Evolutionary conservation across 129 eudicot species (phyloP), one percentile per base, ranked within the genome.

Genomic region (Centella asiatica): DNA sequence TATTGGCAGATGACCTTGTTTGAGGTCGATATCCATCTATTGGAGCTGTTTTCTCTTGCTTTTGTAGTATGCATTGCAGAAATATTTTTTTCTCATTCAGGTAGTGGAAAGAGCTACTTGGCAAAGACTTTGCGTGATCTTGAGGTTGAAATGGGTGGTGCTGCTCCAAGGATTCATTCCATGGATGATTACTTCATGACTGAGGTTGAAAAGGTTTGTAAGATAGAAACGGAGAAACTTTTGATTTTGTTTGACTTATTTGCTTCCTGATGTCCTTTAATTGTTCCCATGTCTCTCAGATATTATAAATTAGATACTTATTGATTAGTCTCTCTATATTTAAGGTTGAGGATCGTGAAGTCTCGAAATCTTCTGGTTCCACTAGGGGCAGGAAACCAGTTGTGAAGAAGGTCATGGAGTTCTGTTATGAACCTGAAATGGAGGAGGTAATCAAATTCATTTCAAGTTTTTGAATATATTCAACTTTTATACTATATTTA

Each of bases 111-210:
- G 82, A 90, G 98, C 77, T 90, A 90, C 79, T 61, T 87, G 83
- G 95, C 95, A 62, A 90, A 87, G 75, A 26, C 87, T 62, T 66
- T 90, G 71, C 98, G 98, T 56, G 98, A 90, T 66, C 72, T 90
- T 72, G 98, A 90, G 82, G 90, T 90, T 69, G 98, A 90, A 72
- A 85, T 87, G 79, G 98, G 98, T 69, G 90, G 94, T 55, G 74
- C 70, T 63, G 95, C 94, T 62, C 98, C 98, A 50, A 77, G 98
- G 29, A 82, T 90, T 57, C 90, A 90, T 80, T 86, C 95, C 64
- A 90, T 90, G 94, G 98, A 90, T 81, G 98, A 90, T 63, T 90
- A 90, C 78, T 90, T 86, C 74, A 90, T 90, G 95, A 87, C 84
- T 27, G 98, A 90, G 86, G 90, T 90, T 73, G 98, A 86, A 80